Conservation (phyloP, 106 monocot species). For the Acanthochlamys bracteata region DNA sequence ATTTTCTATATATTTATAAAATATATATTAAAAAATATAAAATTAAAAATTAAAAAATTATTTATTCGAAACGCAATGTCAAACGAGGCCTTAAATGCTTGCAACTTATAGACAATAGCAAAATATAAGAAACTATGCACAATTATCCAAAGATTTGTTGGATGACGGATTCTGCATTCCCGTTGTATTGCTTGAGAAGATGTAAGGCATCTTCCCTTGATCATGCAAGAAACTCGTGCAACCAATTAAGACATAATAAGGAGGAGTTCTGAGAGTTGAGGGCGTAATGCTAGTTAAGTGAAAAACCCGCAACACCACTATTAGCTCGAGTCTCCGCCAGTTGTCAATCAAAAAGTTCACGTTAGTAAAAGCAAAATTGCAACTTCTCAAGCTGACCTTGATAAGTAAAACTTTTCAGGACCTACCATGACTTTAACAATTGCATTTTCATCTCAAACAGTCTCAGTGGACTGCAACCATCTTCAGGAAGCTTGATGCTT, state of each 20-base stretch:
- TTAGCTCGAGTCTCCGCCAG: no score
- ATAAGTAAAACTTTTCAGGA: not conserved
- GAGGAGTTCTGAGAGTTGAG: not conserved
- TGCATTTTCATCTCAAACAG: slow-evolving; percentile 63
- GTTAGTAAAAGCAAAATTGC: not conserved
- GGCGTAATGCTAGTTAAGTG: not conserved
- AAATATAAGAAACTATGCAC: not conserved
- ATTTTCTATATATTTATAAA: no score
- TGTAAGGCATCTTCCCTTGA: slow-evolving; percentile 89
- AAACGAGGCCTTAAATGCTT: not conserved
- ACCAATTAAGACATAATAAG: not conserved
- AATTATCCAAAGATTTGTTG: slow-evolving; percentile 45
- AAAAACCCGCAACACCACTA: not conserved
- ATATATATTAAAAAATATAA: no score
- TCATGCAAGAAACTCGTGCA: slow-evolving; percentile 89
- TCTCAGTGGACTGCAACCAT: slow-evolving; percentile 47
- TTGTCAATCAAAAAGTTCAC: no score
- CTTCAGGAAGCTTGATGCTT: slow-evolving; percentile 44
- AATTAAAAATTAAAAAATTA: no score
- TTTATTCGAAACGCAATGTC: no score
- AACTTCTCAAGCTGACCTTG: not conserved
- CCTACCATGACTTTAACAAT: slow-evolving; percentile 98
- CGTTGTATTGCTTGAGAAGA: slow-evolving; percentile 74
- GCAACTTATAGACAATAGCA: not conserved
- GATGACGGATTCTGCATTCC: slow-evolving; percentile 82